Evolutionary conservation across 139 green algal species (phyloP), one percentile per base, ranked within the genome.

Genomic region (Gonium pectorale): DNA sequence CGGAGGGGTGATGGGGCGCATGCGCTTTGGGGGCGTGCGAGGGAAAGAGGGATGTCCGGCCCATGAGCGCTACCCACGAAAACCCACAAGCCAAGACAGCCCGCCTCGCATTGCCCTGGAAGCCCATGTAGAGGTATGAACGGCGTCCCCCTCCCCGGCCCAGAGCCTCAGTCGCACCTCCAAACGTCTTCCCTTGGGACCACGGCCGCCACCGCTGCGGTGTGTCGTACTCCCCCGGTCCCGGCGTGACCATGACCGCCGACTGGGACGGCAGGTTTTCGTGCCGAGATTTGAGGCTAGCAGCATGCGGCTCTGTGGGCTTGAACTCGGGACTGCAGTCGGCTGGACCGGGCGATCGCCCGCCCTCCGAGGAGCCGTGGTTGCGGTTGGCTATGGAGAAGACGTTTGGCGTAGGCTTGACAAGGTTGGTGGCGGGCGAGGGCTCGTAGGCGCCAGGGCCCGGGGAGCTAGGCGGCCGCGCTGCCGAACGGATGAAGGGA

Each of bases 401-500:
- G n/a, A 49, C 43, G 11, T 19, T 24, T 26, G 62, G 33, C 17
- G 43, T 5, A 15, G 71, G 82, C 29, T 74, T 77, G 0, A 82
- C 59, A 27, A 74, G 37, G 22, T 78, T 63, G 7, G 38, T 44
- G 29, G 71, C 35, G 1, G 59, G 31, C 3, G 21, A 19, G 60
- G 60, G n/a, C 24, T 87, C 82, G 31, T 87, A 87, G 29, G 82
- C 62, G 62, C 82, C 82, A 0, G 82, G 82, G 3, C 82, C 82
- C 1, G 82, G 82, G 1, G 49, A 69, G 0, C 22, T 5, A 35
- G 33, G n/a, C 44, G 33, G 35, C 13, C 11, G 21, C 27, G 52
- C 35, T 60, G 51, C 35, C n/a, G 17, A 26, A 7, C 31, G 29
- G 15, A 33, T 0, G 33, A n/a, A 6, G 49, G 49, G 51, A 26